Conservation (phyloP, 2,329 filamentous ascomycete genomes). For the Xylariomycetidae sp. region DNA sequence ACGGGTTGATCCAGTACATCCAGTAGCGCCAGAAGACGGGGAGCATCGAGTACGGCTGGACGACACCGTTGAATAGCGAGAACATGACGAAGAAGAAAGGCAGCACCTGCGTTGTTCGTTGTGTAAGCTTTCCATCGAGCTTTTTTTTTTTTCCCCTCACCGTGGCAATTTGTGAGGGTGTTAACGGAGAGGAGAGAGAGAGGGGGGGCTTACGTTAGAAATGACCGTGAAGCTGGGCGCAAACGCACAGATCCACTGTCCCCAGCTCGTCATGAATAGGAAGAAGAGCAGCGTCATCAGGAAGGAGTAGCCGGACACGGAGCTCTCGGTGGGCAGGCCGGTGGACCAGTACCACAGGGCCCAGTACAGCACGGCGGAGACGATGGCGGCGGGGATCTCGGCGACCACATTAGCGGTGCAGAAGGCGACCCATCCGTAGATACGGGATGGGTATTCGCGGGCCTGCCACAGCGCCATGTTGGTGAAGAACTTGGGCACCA, state of each 20-base stretch:
- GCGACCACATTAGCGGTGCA: constrained; percentile 67
- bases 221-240: constrained; percentile 76
- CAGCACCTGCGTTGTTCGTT: constrained; percentile 41
- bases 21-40: constrained; percentile 70
- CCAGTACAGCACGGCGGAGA: constrained; percentile 65
- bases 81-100: constrained; percentile 82
- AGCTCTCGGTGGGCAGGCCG: constrained; percentile 61
- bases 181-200: too few relatives aligned
- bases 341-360: constrained; percentile 73
- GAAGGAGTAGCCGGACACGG: constrained; percentile 69
- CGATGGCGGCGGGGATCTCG: constrained; percentile 67
- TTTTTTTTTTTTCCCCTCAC: too few relatives aligned
- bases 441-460: constrained; percentile 67
- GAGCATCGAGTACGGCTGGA: constrained; percentile 61
- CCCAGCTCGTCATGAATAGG: constrained; percentile 71
- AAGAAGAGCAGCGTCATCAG: constrained; percentile 76
- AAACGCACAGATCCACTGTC: constrained; percentile 81
- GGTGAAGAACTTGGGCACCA: constrained; percentile 73
- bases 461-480: constrained; percentile 70
- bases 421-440: constrained; percentile 76
- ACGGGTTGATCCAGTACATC: constrained; percentile 65
- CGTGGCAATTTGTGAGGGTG: too few relatives aligned
- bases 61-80: constrained; percentile 71
- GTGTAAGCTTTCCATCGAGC: constrained; percentile 2
- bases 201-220: constrained; percentile 59